Evolutionary conservation across 345 rosid genomes (phyloP).

Genomic region (Lepidium didymum): DNA sequence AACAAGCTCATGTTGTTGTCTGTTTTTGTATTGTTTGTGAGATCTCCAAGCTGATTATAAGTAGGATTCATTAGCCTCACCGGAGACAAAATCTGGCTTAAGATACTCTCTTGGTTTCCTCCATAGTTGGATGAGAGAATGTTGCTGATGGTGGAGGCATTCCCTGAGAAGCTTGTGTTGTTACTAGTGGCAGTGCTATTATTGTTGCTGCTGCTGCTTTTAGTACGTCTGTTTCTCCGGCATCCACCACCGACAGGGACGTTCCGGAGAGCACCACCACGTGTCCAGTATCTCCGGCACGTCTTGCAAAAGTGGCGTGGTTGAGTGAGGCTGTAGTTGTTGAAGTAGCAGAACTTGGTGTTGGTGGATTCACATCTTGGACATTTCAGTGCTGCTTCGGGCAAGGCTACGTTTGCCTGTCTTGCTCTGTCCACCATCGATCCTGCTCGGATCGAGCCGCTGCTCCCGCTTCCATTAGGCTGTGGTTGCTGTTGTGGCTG

Average conservation of each 20-base stretch:
- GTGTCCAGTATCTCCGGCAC: conserved; percentile 96
- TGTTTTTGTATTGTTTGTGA: conserved; percentile 49
- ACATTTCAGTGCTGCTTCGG: conserved; percentile 71
- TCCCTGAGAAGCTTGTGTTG: conserved; percentile 19
- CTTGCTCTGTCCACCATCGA: conserved; percentile 95
- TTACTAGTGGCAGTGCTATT: conserved; percentile 22
- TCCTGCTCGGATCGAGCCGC: conserved; percentile 68
- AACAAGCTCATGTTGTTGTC: conserved; percentile 23
- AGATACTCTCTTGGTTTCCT: conserved; percentile 31
- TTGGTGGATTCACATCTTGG: conserved; percentile 94
- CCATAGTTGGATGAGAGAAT: conserved; percentile 29
- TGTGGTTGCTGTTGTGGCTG: conserved; percentile 47
- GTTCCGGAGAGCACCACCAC: conserved; percentile 81
- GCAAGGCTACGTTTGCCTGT: conserved; percentile 70
- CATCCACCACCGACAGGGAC: conserved; percentile 97
- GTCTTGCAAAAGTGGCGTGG: conserved; percentile 99
- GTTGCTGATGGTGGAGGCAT: conserved; percentile 27
- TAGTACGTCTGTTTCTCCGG: conserved; percentile 78
- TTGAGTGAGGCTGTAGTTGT: conserved; percentile 94
- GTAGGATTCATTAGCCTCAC: conserved; percentile 14
- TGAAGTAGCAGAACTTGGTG: conserved; percentile 95
- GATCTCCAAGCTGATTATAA: conserved; percentile 52
- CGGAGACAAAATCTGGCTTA: conserved; percentile 45
- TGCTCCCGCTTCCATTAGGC: conserved; percentile 37
- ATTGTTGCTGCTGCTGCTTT: conserved; percentile 30